A percentile compares a stretch with the other conserved stretches of the same genome.
These are phyloP conservation scores for Mortierella sp. DNA, from an alignment of 371 early-diverging fungal species.

Conservation along the genomic window DNA sequence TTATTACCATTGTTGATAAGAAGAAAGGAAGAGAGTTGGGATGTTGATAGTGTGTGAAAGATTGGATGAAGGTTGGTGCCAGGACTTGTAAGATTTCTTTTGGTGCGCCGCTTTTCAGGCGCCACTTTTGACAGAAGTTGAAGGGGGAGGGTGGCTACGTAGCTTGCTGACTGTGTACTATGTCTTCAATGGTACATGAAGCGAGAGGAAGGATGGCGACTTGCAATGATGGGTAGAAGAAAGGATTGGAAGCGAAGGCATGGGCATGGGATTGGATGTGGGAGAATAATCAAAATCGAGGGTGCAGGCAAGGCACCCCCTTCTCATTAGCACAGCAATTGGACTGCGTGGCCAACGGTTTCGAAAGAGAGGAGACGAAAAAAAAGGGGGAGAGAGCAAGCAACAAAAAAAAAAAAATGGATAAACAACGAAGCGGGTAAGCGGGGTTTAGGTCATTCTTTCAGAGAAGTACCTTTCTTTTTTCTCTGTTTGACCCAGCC, in stretches of 20 bases:
- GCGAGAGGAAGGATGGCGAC: no score
- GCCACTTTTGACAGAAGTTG: no score
- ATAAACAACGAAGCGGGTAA: background rate
- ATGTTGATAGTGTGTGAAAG: no score
- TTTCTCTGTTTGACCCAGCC: background rate
- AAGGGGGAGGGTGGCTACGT: no score
- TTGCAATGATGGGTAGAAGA: background rate
- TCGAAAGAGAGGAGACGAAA: background rate
- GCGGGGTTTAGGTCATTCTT: background rate
- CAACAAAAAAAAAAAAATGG: no score
- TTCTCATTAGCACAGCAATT: background rate
- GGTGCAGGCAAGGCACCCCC: background rate
- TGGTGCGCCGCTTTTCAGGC: background rate
- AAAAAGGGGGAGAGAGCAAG: background rate
- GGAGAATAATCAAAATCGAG: background rate
- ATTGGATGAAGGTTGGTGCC: background rate
- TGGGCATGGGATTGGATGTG: background rate
- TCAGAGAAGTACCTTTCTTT: background rate
- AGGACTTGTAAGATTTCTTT: background rate
- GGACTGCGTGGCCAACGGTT: background rate
- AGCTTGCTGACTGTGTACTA: no score
- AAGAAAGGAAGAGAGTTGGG: background rate
- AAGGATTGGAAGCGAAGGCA: background rate
- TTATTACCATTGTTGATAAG: background rate
- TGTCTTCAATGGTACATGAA: no score